Base-by-base conservation (phyloP, 345 rosid genomes). In the Jatropha curcas region DNA sequence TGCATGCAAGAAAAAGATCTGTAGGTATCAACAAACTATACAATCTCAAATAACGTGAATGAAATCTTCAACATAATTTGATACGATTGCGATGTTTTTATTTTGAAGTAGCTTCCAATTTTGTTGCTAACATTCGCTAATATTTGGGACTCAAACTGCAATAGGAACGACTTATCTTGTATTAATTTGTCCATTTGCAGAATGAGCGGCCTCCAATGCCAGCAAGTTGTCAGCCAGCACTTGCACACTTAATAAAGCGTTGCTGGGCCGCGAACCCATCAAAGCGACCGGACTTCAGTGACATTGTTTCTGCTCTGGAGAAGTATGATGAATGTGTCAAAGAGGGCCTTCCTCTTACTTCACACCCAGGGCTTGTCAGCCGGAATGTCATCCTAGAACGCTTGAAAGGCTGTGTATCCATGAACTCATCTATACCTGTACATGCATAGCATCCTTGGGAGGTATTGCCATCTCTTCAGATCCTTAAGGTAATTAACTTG, bases 241-340 rank as follows among this genome's bases (percentile, higher is more conserved):
- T 95, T 0, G 97, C 97, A 43, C 96, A 95, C 79, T 76, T 95
- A n/a, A 92, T 95, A 78, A 91, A 84, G 85, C 86, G 89, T 2
- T 95, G 99, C 73, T 91, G 99, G 99, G 90, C 96, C 0, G 92
- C 86, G 0, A 92, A 92, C 65, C 97, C 99, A 0, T 77, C 96
- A 0, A 95, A 91, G 81, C 84, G 99, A 73, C 98, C 98, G 0
- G 98, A 95, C 60, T 95, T 95, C 86, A 83, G 86, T 20, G 78
- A 89, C 76, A 92, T 95, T 13, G 99, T 95, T 51, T 85, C 90
- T 4, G 87, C 87, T 3, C 71, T 92, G 59, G 98, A 92, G 86
- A 91, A 87, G 81, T 89, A 86, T 56, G 97, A 95, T 17, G 96
- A 87, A 60, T 89, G 98, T 66, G 88, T 88, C 17, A 91, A 89